Percentiles rank a stretch among this genome's conserved stretches.
Conservation (phyloP, 257 asterid genomes). For the Gynochthodes officinalis region DNA sequence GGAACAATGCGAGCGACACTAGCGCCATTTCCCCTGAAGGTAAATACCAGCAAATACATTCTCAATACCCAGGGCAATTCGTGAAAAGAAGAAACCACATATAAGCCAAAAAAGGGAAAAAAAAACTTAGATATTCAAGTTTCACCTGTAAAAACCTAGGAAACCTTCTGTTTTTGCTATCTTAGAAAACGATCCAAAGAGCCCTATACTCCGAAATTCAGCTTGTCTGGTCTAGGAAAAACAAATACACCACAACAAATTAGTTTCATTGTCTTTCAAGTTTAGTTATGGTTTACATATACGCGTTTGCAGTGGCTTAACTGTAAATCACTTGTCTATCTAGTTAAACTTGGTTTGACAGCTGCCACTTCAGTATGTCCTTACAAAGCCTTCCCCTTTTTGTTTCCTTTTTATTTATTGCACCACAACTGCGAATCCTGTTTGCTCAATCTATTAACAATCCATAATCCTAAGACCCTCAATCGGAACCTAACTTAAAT, state of each 20-base stretch:
- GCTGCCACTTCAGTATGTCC: neutral
- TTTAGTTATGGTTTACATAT: neutral
- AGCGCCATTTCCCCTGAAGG: conserved; percentile 91
- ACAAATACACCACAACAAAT: conserved; percentile 14
- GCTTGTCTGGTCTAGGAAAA: conserved; percentile 69
- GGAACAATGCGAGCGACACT: conserved; percentile 95
- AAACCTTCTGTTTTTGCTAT: conserved; percentile 85
- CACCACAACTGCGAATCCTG: neutral
- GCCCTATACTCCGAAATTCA: conserved; percentile 76
- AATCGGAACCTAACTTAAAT: neutral
- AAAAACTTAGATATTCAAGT: conserved; percentile 1
- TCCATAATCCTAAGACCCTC: conserved; percentile 1
- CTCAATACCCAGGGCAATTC: neutral
- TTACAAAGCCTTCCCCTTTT: neutral
- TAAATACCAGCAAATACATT: conserved; percentile 3
- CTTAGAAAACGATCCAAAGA: conserved; percentile 71
- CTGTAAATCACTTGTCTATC: no score
- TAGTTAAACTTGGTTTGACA: no score
- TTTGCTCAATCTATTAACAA: neutral
- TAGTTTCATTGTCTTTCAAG: conserved; percentile 14
- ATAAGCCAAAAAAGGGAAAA: no score
- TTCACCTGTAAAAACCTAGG: conserved; percentile 77
- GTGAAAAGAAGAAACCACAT: neutral
- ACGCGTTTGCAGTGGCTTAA: no score
- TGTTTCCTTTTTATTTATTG: neutral